Evolutionary conservation across 169 alveolate genomes (phyloP), one percentile per base, ranked within the genome.

Genomic region (Eimeria brunetti): DNA sequence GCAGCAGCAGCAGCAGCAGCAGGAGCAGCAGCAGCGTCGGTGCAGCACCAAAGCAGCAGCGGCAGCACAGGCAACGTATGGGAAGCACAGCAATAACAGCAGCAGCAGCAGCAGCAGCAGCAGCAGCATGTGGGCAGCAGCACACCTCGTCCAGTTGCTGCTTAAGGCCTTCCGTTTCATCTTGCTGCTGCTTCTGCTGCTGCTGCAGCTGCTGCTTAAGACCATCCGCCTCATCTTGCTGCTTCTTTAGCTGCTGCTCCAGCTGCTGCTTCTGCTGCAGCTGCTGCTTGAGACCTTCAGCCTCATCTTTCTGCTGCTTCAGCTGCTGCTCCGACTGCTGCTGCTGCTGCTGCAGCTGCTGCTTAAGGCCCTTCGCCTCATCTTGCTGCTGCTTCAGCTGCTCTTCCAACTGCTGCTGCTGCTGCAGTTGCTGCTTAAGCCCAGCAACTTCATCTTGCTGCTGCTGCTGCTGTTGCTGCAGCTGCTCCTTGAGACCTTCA

Each of bases 141-240:
- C 88, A 46, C 22, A 49, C 88, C 64, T 78, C 88, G 58, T 49
- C 88, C 67, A 78, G 67, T n/a, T 78, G 83, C 83, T 36, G 51
- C 83, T 73, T 73, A 41, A 73, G 83, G 16, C 33, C 56, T 5
- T 73, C n/a, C n/a, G 56, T 22, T 36, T 73, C 51, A 36, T 33
- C 83, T 62, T 62, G 73, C n/a, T 73, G 56, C 56, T 73, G 83
- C 83, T 73, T 1, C 51, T 73, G 83, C 83, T 36, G 83, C 83
- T 73, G 83, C 83, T 36, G 73, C 73, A 24, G 73, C 30, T 62
- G 73, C 73, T 62, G 38, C 33, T 62, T 62, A 12, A 62, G 24
- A 12, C 33, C 38, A 16, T 62, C 38, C 24, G 27, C 36, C 73
- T 62, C 73, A 24, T 24, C 38, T 1, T 22, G 24, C 30, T 62